phyloP scores from a whole-genome alignment of 2,329 filamentous ascomycete genomes.

The Pyrenophora tritici-repentis region DNA sequence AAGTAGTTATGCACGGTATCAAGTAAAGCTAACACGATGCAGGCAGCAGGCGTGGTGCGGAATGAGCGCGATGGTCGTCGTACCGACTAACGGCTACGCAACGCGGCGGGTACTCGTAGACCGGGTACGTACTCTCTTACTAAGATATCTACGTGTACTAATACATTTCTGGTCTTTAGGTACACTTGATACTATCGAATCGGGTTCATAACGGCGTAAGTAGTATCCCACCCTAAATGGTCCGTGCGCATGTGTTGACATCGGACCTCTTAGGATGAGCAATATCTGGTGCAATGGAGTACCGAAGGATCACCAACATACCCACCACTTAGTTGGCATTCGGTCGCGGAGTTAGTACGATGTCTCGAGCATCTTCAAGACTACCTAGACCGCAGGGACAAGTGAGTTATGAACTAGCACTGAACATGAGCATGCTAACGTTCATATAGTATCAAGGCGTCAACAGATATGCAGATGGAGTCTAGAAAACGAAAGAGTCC shows the following conservation, averaged over 20 bases:
- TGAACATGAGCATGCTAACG: not conserved
- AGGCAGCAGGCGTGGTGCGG: conserved; percentile 3
- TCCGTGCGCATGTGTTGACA: conserved; percentile 29
- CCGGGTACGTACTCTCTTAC: conserved; percentile 22
- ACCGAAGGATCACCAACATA: conserved; percentile 9
- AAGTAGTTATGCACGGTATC: not conserved
- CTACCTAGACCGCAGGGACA: conserved; percentile 46
- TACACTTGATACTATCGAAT: conserved; percentile 30
- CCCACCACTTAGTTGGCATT: conserved; percentile 52
- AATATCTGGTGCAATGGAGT: conserved; percentile 52
- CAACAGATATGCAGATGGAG: not conserved
- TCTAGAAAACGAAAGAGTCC: conserved; percentile 37
- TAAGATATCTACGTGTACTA: not conserved
- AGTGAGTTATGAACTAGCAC: conserved; percentile 19
- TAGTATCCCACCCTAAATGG: conserved; percentile 7
- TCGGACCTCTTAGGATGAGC: conserved; percentile 41
- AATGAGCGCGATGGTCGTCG: conserved; percentile 38
- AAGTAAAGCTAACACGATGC: conserved; percentile 3
- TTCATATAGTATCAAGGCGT: conserved; percentile 17
- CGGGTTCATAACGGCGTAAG: conserved; percentile 32
- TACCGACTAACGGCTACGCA: conserved; percentile 25
- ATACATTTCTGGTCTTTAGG: not conserved
- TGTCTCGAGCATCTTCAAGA: conserved; percentile 50
- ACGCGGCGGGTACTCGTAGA: conserved; percentile 29
- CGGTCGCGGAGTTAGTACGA: conserved; percentile 45